phyloP scores from a whole-genome alignment of 2,329 filamentous ascomycete genomes.

The Beauveria australis region DNA sequence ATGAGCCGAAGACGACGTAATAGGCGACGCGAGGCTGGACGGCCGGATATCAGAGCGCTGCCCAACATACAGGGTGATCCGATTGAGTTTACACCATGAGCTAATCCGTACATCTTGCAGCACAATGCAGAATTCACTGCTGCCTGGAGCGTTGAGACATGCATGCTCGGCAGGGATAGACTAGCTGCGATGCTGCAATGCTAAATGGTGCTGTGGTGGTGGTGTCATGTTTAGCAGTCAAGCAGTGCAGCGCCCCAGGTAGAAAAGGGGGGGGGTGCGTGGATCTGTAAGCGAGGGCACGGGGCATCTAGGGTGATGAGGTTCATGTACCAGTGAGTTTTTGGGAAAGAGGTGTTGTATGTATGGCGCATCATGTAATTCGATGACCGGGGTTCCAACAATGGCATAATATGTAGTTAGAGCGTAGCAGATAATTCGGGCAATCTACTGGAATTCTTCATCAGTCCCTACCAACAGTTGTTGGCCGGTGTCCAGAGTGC shows the following conservation, averaged over 20 bases:
- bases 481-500: too few relatives aligned
- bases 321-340: not conserved
- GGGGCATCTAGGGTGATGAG: not conserved
- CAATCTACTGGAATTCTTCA: not conserved
- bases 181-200: not conserved
- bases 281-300: not conserved
- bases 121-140: not conserved
- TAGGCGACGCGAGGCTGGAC: constrained; percentile 17
- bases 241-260: not conserved
- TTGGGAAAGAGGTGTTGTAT: not conserved
- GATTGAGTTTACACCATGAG: constrained; percentile 19
- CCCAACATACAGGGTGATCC: constrained; percentile 26
- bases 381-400: not conserved
- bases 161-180: constrained; percentile 1
- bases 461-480: not conserved
- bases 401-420: not conserved
- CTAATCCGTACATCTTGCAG: not conserved
- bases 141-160: constrained; percentile 6
- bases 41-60: constrained; percentile 26
- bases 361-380: constrained; percentile 5
- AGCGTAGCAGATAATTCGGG: not conserved
- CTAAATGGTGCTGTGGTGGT: constrained; percentile 2
- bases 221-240: not conserved
- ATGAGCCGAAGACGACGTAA: constrained; percentile 13
- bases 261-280: not conserved